phyloP scores from a whole-genome alignment of 2,329 filamentous ascomycete species.

The Aspergillus viridinutans region DNA sequence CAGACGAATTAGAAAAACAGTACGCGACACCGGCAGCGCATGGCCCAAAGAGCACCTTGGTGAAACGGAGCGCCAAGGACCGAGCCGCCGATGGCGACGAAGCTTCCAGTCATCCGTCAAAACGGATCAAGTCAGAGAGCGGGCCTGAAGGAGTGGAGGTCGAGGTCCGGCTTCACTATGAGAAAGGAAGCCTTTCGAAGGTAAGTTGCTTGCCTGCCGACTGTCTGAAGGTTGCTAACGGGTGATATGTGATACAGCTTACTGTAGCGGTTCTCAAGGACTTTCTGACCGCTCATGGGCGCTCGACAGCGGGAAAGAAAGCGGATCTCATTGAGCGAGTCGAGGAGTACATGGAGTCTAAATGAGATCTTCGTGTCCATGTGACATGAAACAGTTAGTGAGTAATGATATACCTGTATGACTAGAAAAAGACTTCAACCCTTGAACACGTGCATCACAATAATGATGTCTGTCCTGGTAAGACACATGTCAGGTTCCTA shows the following conservation, averaged over 20 bases:
- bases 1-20: constrained; percentile 61
- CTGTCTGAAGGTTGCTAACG: neutral
- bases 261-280: constrained; percentile 46
- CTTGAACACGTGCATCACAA: no score
- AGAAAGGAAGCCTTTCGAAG: constrained; percentile 43
- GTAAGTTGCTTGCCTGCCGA: constrained; percentile 16
- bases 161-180: constrained; percentile 38
- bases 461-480: no score
- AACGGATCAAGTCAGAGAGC: constrained; percentile 44
- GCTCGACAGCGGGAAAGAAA: constrained; percentile 46
- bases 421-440: no score
- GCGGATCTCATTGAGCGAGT: constrained; percentile 49
- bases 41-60: constrained; percentile 42
- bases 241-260: constrained; percentile 27
- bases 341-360: constrained; percentile 46
- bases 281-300: constrained; percentile 42
- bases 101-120: constrained; percentile 32
- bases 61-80: constrained; percentile 43
- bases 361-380: constrained; percentile 19
- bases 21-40: constrained; percentile 42
- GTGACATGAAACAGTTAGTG: neutral
- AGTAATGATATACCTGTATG: neutral
- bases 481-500: no score
- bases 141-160: constrained; percentile 26
- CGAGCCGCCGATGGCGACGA: constrained; percentile 20